Conservation (phyloP, 495 filamentous ascomycete species). For the Podospora bellae-mahoneyi region DNA sequence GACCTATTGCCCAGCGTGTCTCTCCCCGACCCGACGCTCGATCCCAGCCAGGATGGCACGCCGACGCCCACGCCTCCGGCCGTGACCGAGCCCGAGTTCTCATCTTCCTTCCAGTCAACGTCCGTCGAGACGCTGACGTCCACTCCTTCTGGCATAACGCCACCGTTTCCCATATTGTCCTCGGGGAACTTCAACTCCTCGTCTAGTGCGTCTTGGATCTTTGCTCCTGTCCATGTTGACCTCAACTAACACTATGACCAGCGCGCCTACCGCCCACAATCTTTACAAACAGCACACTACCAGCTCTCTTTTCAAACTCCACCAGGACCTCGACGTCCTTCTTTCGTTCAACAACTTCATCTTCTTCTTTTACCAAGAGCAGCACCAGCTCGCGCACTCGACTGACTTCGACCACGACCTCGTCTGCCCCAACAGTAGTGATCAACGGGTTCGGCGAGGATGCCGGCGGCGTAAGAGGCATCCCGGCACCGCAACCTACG, state of each 20-base stretch:
- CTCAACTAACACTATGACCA: conserved; percentile 17
- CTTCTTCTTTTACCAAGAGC: conserved; percentile 23
- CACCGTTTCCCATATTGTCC: conserved; percentile 42
- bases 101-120: conserved; percentile 20
- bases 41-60: conserved; percentile 22
- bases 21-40: conserved; percentile 16
- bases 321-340: conserved; percentile 31
- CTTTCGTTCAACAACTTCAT: conserved; percentile 24
- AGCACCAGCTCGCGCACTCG: conserved; percentile 15
- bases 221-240: background rate
- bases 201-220: conserved; percentile 31
- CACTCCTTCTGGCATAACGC: conserved; percentile 46
- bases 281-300: conserved; percentile 39
- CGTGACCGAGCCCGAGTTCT: conserved; percentile 15
- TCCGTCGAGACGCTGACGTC: conserved; percentile 40
- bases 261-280: conserved; percentile 34
- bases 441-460: conserved; percentile 16
- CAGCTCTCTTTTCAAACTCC: conserved; percentile 29
- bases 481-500: conserved; percentile 1
- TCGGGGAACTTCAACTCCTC: conserved; percentile 40
- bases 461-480: conserved; percentile 10
- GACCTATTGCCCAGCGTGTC: conserved; percentile 30
- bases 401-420: conserved; percentile 19
- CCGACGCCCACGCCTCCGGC: conserved; percentile 28
- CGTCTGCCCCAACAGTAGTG: conserved; percentile 7